Percentiles rank a stretch among this genome's conserved stretches.
Conservation (phyloP, 208 protist genomes). For the Wallacemonas sp. region DNA sequence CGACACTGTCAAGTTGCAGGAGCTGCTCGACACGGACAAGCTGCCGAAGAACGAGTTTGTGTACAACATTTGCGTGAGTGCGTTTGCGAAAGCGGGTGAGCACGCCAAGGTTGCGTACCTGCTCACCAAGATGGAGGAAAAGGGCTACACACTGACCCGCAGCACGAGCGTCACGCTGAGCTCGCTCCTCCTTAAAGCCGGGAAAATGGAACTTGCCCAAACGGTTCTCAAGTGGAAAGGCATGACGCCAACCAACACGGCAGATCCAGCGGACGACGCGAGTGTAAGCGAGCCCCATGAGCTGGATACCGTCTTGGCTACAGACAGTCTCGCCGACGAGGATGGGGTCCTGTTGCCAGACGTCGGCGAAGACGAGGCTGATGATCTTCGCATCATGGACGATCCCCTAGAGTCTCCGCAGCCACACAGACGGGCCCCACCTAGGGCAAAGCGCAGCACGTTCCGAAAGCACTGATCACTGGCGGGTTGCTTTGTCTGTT, state of each 20-base stretch:
- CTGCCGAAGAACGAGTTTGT: conserved; percentile 71
- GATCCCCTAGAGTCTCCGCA: too few species aligned
- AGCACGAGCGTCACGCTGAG: conserved; percentile 89
- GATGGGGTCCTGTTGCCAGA: background rate
- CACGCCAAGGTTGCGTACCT: conserved; percentile 81
- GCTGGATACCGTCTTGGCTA: too few species aligned
- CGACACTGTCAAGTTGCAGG: conserved; percentile 82
- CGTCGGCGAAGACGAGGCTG: background rate
- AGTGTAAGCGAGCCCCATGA: background rate
- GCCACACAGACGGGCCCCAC: too few species aligned
- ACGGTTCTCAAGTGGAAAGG: conserved; percentile 87
- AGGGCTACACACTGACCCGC: conserved; percentile 61
- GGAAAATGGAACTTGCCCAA: conserved; percentile 85
- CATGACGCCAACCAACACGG: conserved; percentile 17
- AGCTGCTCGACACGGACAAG: conserved; percentile 69
- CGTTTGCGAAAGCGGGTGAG: conserved; percentile 86
- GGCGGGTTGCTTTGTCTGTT: too few species aligned
- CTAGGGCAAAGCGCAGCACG: too few species aligned
- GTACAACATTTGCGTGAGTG: conserved; percentile 86
- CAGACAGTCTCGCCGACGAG: conserved; percentile 1
- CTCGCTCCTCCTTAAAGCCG: conserved; percentile 85
- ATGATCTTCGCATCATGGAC: too few species aligned
- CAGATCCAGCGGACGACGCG: background rate
- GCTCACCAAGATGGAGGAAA: conserved; percentile 79
- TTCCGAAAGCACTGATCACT: too few species aligned